Evolutionary conservation across 2,329 filamentous ascomycete genomes (phyloP).

Genomic region (Nemania sp.): DNA sequence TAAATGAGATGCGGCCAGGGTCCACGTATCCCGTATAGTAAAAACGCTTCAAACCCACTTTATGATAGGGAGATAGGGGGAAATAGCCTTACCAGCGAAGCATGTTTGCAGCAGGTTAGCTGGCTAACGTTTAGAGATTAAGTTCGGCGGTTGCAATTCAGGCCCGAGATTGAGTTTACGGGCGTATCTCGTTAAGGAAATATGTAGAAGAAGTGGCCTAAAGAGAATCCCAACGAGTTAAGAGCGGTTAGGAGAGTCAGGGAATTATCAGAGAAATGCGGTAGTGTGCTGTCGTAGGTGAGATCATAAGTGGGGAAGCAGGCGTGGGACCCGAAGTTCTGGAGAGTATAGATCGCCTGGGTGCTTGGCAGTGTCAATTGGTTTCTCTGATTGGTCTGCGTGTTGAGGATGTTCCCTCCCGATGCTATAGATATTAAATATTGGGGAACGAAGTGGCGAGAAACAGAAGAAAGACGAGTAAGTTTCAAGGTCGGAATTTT

Average conservation of each 20-base stretch:
- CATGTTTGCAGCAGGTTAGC: conserved; percentile 43
- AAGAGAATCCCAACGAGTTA: conserved; percentile 22
- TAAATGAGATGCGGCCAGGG: conserved; percentile 5
- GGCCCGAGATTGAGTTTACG: conserved; percentile 15
- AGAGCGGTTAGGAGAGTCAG: conserved; percentile 14
- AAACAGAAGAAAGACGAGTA: not conserved
- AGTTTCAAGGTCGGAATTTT: not conserved
- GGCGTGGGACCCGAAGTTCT: conserved; percentile 32
- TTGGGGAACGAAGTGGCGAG: not conserved
- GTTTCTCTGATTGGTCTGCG: conserved; percentile 20
- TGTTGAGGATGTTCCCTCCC: not conserved
- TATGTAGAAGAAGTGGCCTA: not conserved
- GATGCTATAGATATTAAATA: not conserved
- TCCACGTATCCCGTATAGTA: not conserved
- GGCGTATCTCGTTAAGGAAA: conserved; percentile 25
- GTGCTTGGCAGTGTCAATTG: conserved; percentile 29
- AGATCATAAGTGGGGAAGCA: conserved; percentile 36
- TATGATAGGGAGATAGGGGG: not conserved
- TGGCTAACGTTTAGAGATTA: conserved; percentile 22
- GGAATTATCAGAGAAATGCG: conserved; percentile 14
- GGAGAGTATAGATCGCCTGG: conserved; percentile 38
- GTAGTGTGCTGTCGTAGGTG: conserved; percentile 17
- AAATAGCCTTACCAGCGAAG: conserved; percentile 48
- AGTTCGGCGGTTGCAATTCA: conserved; percentile 20
- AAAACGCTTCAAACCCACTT: conserved; percentile 1